Conservation (phyloP, 2,329 filamentous ascomycete genomes). For the Ophiostoma novo-ulmi region DNA sequence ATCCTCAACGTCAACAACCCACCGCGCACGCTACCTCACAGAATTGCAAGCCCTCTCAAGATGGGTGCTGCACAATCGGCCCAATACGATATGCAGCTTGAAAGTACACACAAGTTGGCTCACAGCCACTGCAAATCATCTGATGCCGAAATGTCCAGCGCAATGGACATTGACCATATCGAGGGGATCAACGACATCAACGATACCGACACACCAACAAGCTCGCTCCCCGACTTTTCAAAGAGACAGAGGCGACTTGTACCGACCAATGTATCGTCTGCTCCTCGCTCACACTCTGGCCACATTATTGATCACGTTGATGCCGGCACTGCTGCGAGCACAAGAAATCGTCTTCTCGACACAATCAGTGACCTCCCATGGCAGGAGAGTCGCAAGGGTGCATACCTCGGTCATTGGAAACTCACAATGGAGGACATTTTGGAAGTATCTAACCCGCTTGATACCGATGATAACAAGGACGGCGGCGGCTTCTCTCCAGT, state of each 20-base stretch:
- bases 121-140: background rate
- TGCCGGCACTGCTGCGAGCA: background rate
- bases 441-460: constrained; percentile 17
- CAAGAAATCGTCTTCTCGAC: background rate
- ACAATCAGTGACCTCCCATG: constrained; percentile 14
- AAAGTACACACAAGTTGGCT: background rate
- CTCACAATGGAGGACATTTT: constrained; percentile 28
- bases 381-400: constrained; percentile 24
- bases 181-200: background rate
- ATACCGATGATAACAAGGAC: background rate
- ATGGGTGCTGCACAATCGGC: background rate
- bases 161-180: background rate
- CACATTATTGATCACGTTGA: background rate
- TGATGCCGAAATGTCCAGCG: background rate
- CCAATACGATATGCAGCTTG: background rate
- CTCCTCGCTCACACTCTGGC: background rate
- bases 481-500: background rate
- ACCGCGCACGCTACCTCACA: background rate
- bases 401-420: constrained; percentile 37
- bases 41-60: background rate
- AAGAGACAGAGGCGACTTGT: constrained; percentile 33
- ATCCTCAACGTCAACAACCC: background rate
- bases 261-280: constrained; percentile 28
- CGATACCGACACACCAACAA: background rate
- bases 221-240: constrained; percentile 20